A percentile compares a stretch with the other conserved stretches of the same genome.
These are phyloP conservation scores for Xerophyta viscosa DNA, from an alignment of 106 monocot species.

Conservation along the genomic window DNA sequence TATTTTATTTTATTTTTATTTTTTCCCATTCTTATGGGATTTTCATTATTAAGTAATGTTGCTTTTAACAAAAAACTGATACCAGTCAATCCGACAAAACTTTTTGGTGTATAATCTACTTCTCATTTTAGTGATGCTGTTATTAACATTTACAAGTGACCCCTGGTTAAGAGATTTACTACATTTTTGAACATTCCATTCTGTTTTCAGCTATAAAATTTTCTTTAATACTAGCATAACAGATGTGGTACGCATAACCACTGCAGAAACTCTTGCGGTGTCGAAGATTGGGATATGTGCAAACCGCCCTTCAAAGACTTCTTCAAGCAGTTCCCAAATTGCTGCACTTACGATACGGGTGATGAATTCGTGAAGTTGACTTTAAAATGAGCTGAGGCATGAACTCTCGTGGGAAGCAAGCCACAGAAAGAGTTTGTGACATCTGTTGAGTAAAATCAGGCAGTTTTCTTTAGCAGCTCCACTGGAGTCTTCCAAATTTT, in stretches of 20 bases:
- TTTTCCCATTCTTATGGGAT: too few relatives aligned
- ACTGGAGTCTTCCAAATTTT: too few relatives aligned
- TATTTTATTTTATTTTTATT: too few relatives aligned
- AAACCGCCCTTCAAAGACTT: slow-evolving; percentile 63
- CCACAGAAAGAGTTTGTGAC: slow-evolving; percentile 56
- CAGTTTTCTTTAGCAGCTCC: not conserved
- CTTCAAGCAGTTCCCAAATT: slow-evolving; percentile 74
- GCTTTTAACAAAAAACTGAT: too few relatives aligned
- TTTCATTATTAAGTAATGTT: too few relatives aligned
- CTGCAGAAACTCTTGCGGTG: slow-evolving; percentile 70
- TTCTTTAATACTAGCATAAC: slow-evolving; percentile 80
- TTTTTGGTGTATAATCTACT: too few relatives aligned
- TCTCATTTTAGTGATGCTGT: too few relatives aligned
- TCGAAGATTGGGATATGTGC: slow-evolving; percentile 65
- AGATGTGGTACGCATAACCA: slow-evolving; percentile 75
- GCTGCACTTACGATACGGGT: slow-evolving; percentile 25
- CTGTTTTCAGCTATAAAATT: slow-evolving; percentile 52
- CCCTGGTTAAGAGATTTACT: not conserved
- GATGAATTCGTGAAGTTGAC: slow-evolving; percentile 44
- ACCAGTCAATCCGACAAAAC: too few relatives aligned
- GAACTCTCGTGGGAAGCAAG: slow-evolving; percentile 74
- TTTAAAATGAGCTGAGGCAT: slow-evolving; percentile 34
- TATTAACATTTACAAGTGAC: not conserved
- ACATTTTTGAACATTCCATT: not conserved
- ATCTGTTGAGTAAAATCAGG: slow-evolving; percentile 28